Percentiles rank a stretch among this genome's conserved stretches.
These are phyloP conservation scores for Leccinum brunneo-olivaceum DNA, from an alignment of 1,284 basidiomycete genomes.

Conservation along the genomic window DNA sequence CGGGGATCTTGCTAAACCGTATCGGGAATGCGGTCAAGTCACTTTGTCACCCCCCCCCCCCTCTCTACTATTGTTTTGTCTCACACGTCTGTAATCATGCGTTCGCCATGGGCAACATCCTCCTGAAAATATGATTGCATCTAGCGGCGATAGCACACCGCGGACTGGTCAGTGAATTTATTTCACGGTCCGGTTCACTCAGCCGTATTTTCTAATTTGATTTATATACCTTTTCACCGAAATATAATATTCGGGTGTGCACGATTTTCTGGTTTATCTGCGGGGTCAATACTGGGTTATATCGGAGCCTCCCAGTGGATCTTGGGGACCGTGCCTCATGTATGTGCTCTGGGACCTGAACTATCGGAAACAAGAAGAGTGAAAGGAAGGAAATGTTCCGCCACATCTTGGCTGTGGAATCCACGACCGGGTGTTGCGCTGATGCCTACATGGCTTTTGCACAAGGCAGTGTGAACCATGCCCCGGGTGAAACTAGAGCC, in stretches of 20 bases:
- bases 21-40: too few relatives aligned
- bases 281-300: not conserved
- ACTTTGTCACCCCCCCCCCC: too few relatives aligned
- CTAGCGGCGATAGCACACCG: not conserved
- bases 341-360: conserved; percentile 4
- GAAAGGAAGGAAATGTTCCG: not conserved
- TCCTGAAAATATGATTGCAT: too few relatives aligned
- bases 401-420: conserved; percentile 5
- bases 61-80: too few relatives aligned
- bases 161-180: not conserved
- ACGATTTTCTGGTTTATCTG: not conserved
- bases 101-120: too few relatives aligned
- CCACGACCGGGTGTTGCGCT: conserved; percentile 4
- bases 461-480: conserved; percentile 8
- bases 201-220: not conserved
- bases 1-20: too few relatives aligned
- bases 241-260: not conserved
- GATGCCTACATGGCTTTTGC: conserved; percentile 2
- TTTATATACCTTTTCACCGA: not conserved
- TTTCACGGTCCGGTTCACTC: not conserved
- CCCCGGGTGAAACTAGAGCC: not conserved
- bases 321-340: conserved; percentile 4
- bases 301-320: not conserved
- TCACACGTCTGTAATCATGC: too few relatives aligned
- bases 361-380: conserved; percentile 9